Evolutionary conservation across 768 basidiomycete genomes (phyloP).

Genomic region (Phlebiopsis gigantea): DNA sequence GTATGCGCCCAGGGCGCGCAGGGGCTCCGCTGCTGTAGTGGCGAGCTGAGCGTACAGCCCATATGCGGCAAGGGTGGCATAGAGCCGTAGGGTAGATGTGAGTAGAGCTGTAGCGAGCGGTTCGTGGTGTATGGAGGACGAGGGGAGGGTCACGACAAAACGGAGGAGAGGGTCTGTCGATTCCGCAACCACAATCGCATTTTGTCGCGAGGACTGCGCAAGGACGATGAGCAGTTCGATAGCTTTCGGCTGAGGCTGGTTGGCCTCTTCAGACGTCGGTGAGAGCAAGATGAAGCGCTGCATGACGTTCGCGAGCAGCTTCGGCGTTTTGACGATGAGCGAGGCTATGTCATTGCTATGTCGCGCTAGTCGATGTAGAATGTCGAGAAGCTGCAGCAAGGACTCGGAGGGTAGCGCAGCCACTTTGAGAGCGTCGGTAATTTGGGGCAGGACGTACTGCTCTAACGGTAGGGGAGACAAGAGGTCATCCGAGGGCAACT

Average conservation of each 20-base stretch:
- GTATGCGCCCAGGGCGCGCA: constrained; percentile 46
- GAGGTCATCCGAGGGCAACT: constrained; percentile 19
- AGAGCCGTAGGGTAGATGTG: constrained; percentile 54
- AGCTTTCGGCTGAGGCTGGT: constrained; percentile 40
- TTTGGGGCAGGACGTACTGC: constrained; percentile 44
- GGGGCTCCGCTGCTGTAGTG: constrained; percentile 53
- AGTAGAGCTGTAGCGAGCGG: constrained; percentile 43
- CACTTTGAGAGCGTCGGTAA: constrained; percentile 34
- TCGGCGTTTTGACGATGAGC: constrained; percentile 44
- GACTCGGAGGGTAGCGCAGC: constrained; percentile 44
- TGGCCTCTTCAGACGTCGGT: constrained; percentile 29
- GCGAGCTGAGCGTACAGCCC: constrained; percentile 72
- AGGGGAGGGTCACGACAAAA: constrained; percentile 58
- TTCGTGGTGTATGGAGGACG: constrained; percentile 33
- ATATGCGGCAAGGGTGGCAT: constrained; percentile 64
- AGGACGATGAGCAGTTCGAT: constrained; percentile 54
- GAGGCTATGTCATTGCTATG: constrained; percentile 51
- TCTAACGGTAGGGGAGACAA: constrained; percentile 34
- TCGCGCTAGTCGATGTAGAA: constrained; percentile 57
- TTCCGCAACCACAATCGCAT: constrained; percentile 52
- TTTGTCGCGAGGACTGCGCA: constrained; percentile 59
- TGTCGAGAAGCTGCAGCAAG: constrained; percentile 48
- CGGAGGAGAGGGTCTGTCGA: constrained; percentile 64
- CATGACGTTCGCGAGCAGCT: constrained; percentile 47
- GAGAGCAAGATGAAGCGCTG: constrained; percentile 54